A percentile compares a stretch with the other conserved stretches of the same genome.
Conservation (phyloP, 2,329 filamentous ascomycete species). For the Daldinia sp. region DNA sequence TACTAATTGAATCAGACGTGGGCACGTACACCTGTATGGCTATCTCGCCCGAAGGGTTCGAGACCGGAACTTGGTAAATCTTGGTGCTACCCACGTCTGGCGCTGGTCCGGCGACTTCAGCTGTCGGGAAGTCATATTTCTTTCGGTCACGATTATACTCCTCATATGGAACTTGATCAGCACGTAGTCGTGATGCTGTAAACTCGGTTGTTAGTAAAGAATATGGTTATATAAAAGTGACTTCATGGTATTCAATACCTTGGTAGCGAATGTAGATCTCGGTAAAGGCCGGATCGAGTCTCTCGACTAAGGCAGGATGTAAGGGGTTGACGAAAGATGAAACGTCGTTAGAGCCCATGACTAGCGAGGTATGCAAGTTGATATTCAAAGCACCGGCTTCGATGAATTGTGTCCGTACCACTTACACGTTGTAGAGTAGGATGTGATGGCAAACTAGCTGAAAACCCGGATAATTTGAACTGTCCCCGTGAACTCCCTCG, state of each 20-base stretch:
- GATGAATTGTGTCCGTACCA: slow-evolving; percentile 13
- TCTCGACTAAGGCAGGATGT: slow-evolving; percentile 60
- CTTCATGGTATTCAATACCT: slow-evolving; percentile 53
- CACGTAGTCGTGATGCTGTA: slow-evolving; percentile 43
- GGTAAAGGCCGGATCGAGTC: slow-evolving; percentile 61
- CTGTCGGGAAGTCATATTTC: slow-evolving; percentile 46
- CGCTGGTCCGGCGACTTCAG: slow-evolving; percentile 35
- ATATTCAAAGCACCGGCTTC: slow-evolving; percentile 17
- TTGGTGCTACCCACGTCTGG: slow-evolving; percentile 45
- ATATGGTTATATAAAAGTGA: slow-evolving; percentile 54
- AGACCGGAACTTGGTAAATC: slow-evolving; percentile 45
- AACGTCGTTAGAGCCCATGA: slow-evolving; percentile 44
- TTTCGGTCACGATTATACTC: slow-evolving; percentile 44
- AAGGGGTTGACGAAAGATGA: slow-evolving; percentile 58
- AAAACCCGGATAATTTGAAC: slow-evolving; percentile 3
- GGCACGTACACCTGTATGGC: slow-evolving; percentile 61
- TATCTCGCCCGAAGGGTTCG: slow-evolving; percentile 46
- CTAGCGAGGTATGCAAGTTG: slow-evolving; percentile 20
- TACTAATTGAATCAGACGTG: slow-evolving; percentile 46
- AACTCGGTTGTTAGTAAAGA: slow-evolving; percentile 57
- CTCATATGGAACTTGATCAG: slow-evolving; percentile 50
- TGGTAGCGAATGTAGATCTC: slow-evolving; percentile 58
- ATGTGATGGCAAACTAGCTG: not conserved
- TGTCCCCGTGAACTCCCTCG: not conserved
- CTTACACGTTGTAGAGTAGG: slow-evolving; percentile 12